Evolutionary conservation across 306 rosid genomes (phyloP).

Genomic region (Casuarina cunninghamiana): DNA sequence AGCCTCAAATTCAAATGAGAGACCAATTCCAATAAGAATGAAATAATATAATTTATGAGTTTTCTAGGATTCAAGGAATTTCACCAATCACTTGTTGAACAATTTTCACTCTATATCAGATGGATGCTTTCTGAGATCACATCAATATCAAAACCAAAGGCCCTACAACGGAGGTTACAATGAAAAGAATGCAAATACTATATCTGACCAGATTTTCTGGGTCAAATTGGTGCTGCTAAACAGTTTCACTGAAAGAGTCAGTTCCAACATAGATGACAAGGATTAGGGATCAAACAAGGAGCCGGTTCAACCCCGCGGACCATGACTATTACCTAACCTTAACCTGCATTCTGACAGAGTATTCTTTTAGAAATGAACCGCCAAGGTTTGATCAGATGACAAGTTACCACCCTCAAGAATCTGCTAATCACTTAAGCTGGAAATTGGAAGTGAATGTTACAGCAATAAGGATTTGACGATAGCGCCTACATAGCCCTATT

Average conservation of each 20-base stretch:
- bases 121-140: background rate
- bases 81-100: background rate
- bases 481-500: constrained; percentile 7
- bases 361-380: background rate
- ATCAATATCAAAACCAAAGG: background rate
- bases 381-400: background rate
- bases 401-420: background rate
- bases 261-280: no score
- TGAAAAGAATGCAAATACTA: constrained; percentile 1
- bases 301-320: background rate
- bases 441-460: background rate
- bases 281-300: background rate
- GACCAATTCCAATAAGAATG: background rate
- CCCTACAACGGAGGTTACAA: background rate
- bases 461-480: background rate
- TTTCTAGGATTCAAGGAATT: background rate
- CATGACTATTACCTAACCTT: background rate
- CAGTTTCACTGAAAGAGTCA: background rate
- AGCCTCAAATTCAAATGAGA: background rate
- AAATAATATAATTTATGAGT: background rate
- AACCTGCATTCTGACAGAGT: background rate
- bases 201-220: background rate
- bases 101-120: background rate
- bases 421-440: background rate
- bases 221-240: background rate